These are phyloP conservation scores for Veloboletus limbatus DNA, from an alignment of 1,284 basidiomycete genomes.

Conservation along the genomic window DNA sequence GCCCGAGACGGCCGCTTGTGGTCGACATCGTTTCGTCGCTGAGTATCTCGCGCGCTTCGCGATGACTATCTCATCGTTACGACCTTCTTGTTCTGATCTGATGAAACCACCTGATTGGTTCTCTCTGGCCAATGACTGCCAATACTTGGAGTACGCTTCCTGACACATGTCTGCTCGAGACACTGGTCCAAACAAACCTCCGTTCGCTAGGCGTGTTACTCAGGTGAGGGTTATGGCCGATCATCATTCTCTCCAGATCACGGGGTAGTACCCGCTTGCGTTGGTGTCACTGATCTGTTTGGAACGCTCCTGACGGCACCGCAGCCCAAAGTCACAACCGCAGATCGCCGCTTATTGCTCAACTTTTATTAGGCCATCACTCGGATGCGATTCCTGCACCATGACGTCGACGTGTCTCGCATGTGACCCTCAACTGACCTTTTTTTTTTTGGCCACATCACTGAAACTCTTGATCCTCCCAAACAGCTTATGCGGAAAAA, in stretches of 20 bases:
- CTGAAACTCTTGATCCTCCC: neutral
- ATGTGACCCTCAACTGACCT: constrained; percentile 37
- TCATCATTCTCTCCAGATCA: constrained; percentile 76
- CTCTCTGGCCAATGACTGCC: constrained; percentile 72
- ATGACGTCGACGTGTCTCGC: constrained; percentile 66
- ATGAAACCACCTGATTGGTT: neutral
- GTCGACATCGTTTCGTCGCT: constrained; percentile 56
- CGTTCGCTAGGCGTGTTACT: constrained; percentile 2
- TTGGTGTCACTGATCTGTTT: constrained; percentile 47
- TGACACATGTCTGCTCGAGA: constrained; percentile 68
- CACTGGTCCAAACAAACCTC: constrained; percentile 72
- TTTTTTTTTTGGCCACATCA: neutral
- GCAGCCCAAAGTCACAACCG: constrained; percentile 44
- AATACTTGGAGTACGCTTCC: constrained; percentile 81
- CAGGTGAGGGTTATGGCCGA: constrained; percentile 76
- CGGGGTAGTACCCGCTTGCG: constrained; percentile 73
- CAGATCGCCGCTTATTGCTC: constrained; percentile 39
- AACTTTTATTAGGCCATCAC: constrained; percentile 75
- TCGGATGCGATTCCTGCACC: constrained; percentile 73
- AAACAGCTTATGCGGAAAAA: constrained; percentile 65
- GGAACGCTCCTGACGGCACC: constrained; percentile 9
- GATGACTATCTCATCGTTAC: constrained; percentile 80
- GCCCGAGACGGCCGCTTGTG: constrained; percentile 48
- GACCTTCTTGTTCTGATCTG: constrained; percentile 24
- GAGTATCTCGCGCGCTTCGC: constrained; percentile 68